Evolutionary conservation across 2,329 filamentous ascomycete genomes (phyloP), one percentile per base, ranked within the genome.

Genomic region (Ophiostoma triangulosporum): DNA sequence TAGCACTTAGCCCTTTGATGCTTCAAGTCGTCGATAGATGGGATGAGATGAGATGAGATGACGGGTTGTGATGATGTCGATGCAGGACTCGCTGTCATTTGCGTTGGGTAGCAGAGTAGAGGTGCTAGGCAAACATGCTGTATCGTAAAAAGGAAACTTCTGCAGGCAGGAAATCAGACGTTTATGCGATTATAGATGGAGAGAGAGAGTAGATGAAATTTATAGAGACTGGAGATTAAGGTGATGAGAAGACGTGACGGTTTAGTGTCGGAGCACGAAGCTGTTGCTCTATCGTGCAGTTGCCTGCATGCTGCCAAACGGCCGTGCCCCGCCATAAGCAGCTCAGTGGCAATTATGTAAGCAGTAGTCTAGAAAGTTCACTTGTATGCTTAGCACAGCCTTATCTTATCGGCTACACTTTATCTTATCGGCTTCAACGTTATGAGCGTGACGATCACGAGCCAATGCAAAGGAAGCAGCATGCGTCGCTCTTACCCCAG

Each of bases 281-380:
- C 43, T 46, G 38, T 46, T 29, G 43, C 46, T 31, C 7, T 20
- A 31, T 11, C n/a, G 20, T 29, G n/a, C n/a, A n/a, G n/a, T n/a
- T n/a, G n/a, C n/a, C n/a, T 17, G 24, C 1, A 6, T 2, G 8
- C 7, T 46, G n/a, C 20, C 20, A 5, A 14, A 14, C 3, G 24
- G 20, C 20, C 14, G 5, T 43, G 38, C 38, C 38, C 38, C 38
- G 38, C 38, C n/a, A n/a, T 24, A 43, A 20, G 12, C 26, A 27
- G 17, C 29, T 15, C 29, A 7, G 33, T 36, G 12, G 38, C 4
- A 43, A 43, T 22, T 43, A 43, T 43, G 12, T 43, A 24, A 43
- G 9, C 38, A 31, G 29, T 31, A 31, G 29, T 60, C 60, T 60
- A 58, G 59, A 61, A 61, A 57, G 53, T 61, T 60, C 59, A 60